Base-by-base conservation (phyloP, 1,284 basidiomycete genomes). In the Mycosarcoma mackinlayi region DNA sequence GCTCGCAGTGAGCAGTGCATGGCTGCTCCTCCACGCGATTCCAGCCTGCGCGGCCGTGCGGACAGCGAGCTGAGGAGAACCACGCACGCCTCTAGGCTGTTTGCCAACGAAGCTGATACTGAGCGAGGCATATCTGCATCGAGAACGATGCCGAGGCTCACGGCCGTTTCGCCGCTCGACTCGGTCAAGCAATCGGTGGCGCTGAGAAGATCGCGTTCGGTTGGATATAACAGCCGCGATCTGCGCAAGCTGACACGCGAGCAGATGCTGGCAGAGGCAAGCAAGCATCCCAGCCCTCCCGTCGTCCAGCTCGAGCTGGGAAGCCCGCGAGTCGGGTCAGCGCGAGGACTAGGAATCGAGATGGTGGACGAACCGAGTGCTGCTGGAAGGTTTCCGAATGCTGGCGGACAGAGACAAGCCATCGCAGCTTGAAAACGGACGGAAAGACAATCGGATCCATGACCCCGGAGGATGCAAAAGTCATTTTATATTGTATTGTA, bases 201-300 rank as follows among this genome's bases (percentile, higher is more conserved):
- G 34, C 44, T 64, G 27, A 25, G 61, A 33, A 14, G 54, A 31
- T 56, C 61, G 19, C 46, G 54, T 2, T 64, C 61, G 44, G 49
- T 52, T 3, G 61, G 54, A 4, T 56, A 53, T 40, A 53, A 41
- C 30, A 37, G 33, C 13, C 30, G 59, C 18, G 59, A 62, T 24
- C 8, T 62, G 41, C 28, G 52, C 25, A 23, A 19, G 24, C 18
- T 51, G 45, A 45, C 60, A 35, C 46, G 48, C 18, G 53, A 62
- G 3, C 42, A 55, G 48, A 62, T 56, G 60, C 18, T 46, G 25
- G 25, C 35, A 6, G 60, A 62, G 7, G 53, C 27, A 2, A 24
- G 16, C 10, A 24, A 5, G 14, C 52, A 56, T 35, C 38, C 49
- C 4, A 64, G 40, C 16, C 46, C 51, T 21, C 30, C 37, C 33